phyloP scores from a whole-genome alignment of 2,329 filamentous ascomycete genomes.

The Akanthomyces muscarius region DNA sequence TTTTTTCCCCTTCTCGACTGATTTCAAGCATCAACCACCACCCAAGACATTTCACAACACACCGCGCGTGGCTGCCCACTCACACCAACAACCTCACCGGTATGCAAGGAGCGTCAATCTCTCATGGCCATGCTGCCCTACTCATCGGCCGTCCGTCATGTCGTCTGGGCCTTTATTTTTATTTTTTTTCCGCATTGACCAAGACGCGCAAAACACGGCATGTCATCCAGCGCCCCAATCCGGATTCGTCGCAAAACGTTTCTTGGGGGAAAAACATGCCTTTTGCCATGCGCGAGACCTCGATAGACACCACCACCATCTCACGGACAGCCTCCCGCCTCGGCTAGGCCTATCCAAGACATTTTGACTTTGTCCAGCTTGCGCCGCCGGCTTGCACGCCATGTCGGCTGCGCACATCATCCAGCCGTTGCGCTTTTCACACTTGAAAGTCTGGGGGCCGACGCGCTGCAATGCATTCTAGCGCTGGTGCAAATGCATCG shows the following conservation, averaged over 20 bases:
- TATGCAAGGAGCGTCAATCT: slow-evolving; percentile 10
- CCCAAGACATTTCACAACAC: slow-evolving; percentile 12
- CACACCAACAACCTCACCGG: neutral
- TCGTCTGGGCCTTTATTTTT: neutral
- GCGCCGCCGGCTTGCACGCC: neutral
- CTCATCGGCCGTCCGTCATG: neutral
- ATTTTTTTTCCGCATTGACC: neutral
- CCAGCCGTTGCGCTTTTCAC: neutral
- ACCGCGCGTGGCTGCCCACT: slow-evolving; percentile 7
- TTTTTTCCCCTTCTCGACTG: neutral
- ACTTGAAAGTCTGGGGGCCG: too few relatives aligned
- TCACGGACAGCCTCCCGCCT: neutral
- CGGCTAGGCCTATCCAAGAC: neutral
- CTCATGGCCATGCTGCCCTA: neutral
- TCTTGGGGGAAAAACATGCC: too few relatives aligned
- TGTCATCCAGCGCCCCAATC: neutral
- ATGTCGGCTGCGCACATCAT: neutral
- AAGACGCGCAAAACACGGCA: too few relatives aligned
- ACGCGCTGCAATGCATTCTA: neutral
- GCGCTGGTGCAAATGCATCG: neutral
- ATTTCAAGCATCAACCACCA: neutral
- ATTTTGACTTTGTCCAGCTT: slow-evolving; percentile 4
- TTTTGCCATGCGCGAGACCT: too few relatives aligned
- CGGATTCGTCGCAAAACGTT: neutral
- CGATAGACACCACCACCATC: neutral